phyloP scores from a whole-genome alignment of 768 basidiomycete genomes.

The Pisolithus sp. region DNA sequence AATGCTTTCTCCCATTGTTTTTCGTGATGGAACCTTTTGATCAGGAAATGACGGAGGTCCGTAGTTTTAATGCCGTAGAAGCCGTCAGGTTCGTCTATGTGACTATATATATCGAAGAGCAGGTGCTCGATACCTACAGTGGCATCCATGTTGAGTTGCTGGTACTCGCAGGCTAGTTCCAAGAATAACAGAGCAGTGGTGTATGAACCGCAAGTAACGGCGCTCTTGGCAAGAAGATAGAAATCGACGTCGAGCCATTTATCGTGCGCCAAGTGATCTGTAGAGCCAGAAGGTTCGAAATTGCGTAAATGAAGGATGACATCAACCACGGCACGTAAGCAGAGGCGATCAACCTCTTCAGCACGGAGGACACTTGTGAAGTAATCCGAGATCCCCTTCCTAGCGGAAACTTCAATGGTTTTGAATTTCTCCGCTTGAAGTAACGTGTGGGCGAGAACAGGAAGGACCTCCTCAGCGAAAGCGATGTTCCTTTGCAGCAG shows the following conservation, averaged over 20 bases:
- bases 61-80: slow-evolving; percentile 88
- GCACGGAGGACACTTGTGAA: slow-evolving; percentile 20
- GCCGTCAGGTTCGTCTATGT: slow-evolving; percentile 96
- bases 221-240: slow-evolving; percentile 60
- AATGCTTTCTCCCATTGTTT: slow-evolving; percentile 90
- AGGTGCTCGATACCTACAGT: slow-evolving; percentile 50
- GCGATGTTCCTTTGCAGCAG: slow-evolving; percentile 48
- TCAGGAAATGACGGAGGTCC: slow-evolving; percentile 73
- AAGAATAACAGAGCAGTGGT: slow-evolving; percentile 88
- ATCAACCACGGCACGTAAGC: slow-evolving; percentile 56
- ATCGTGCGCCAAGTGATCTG: slow-evolving; percentile 50
- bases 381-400: slow-evolving; percentile 18
- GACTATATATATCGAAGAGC: slow-evolving; percentile 87
- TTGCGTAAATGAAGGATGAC: slow-evolving; percentile 76
- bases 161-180: slow-evolving; percentile 64
- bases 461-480: slow-evolving; percentile 66
- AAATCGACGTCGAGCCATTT: slow-evolving; percentile 81
- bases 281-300: slow-evolving; percentile 38
- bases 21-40: slow-evolving; percentile 88
- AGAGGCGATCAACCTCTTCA: slow-evolving; percentile 37
- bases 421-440: slow-evolving; percentile 34
- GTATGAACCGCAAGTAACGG: slow-evolving; percentile 75
- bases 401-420: slow-evolving; percentile 1
- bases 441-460: slow-evolving; percentile 66
- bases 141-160: slow-evolving; percentile 22